phyloP scores from a whole-genome alignment of 495 filamentous ascomycete species.

The Neurospora sp. region DNA sequence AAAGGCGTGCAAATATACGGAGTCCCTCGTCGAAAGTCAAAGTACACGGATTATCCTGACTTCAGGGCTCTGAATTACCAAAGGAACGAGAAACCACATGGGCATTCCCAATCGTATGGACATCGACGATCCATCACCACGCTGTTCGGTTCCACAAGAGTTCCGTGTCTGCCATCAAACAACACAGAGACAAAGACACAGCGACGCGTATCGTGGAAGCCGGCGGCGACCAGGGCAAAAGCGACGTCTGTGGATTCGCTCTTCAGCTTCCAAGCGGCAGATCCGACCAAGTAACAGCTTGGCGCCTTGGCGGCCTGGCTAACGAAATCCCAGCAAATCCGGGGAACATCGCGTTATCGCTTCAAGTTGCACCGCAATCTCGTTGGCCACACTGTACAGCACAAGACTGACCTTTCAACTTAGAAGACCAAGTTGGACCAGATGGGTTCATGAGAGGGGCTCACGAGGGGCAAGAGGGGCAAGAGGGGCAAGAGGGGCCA shows the following conservation, averaged over 20 bases:
- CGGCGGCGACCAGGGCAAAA: not conserved
- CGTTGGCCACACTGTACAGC: not conserved
- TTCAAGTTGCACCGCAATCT: not conserved
- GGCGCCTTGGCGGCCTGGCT: not conserved
- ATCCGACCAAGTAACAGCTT: not conserved
- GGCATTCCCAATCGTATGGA: not conserved
- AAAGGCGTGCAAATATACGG: not conserved
- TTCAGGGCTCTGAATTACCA: not conserved
- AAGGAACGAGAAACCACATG: not conserved
- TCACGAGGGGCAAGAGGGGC: not conserved
- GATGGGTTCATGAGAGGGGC: not conserved
- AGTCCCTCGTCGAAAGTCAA: not conserved
- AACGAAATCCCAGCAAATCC: not conserved
- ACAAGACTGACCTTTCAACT: not conserved
- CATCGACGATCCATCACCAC: not conserved
- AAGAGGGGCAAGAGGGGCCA: not conserved
- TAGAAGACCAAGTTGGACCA: not conserved
- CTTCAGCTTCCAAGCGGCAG: not conserved
- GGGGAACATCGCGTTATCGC: not conserved
- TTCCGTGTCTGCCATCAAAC: not conserved
- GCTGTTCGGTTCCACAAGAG: not conserved
- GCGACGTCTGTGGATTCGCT: not conserved
- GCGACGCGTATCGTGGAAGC: not conserved
- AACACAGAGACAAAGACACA: not conserved
- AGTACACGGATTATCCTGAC: not conserved